Base-by-base conservation (phyloP, 805 yeast species). In the Candida oleophila region DNA sequence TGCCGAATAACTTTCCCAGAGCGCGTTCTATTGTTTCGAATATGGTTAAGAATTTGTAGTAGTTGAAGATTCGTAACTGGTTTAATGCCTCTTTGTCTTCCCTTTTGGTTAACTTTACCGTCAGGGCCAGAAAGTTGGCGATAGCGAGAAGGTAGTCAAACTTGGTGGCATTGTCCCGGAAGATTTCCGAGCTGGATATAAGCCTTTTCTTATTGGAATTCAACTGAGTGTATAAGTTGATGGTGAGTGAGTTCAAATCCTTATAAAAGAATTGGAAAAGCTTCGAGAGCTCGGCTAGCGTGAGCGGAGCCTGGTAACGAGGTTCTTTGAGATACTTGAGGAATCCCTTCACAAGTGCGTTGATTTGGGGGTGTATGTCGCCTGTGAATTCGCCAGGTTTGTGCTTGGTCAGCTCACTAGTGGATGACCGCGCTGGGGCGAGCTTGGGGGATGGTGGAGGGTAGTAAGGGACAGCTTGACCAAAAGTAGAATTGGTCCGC, bases 101-200 rank as follows among this genome's bases (percentile, higher is more conserved):
- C 35, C 77, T 56, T 46, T 64, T 67, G 21, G 64, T 62, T 22
- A 71, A 54, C 50, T 69, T 68, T 20, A 68, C 62, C 3, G 73
- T 63, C 5, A 68, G 59, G 5, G 68, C 46, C 28, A 69, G 62
- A 52, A 69, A 71, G 51, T 67, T 69, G 32, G 75, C 67, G 15
- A 72, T 71, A 28, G 76, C 76, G 35, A 69, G 54, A 43, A 72
- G 53, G 51, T 72, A 72, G 51, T 72, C 77, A 50, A 63, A 72
- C 2, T 55, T 45, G 36, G 56, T 50, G 2, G 71, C 69, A 42
- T 67, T 55, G 8, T 50, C 49, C 37, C 53, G 59, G 54, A 72
- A 69, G 36, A 56, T 51, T 9, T 52, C 45, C 8, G 69, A 67
- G 34, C 49, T 49, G 21, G 64, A 54, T 15, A 72, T 66, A 21